phyloP scores from a whole-genome alignment of 139 green algal genomes.

The Chlorella sp. region DNA sequence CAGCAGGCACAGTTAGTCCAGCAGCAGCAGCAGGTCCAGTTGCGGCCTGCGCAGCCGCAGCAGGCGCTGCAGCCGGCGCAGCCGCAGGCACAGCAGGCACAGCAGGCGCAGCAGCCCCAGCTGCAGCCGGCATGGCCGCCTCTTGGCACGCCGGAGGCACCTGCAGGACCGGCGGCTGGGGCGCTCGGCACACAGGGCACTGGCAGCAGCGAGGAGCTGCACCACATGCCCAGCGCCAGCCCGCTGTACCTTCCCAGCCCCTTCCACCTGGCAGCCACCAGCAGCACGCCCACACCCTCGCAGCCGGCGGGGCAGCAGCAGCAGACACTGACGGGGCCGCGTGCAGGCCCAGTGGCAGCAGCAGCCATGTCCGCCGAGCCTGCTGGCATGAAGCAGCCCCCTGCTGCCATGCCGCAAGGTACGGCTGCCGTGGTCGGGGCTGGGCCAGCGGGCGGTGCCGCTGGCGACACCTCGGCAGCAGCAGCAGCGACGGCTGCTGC shows the following conservation, averaged over 20 bases:
- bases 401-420: no score
- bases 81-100: not conserved
- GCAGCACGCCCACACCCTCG: not conserved
- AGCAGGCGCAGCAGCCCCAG: not conserved
- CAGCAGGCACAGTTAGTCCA: not conserved
- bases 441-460: no score
- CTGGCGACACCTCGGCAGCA: no score
- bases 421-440: no score
- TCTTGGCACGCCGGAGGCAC: no score
- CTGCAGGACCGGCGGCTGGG: no score
- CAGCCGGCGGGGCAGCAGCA: not conserved
- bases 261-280: not conserved
- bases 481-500: no score
- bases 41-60: not conserved
- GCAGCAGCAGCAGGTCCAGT: not conserved
- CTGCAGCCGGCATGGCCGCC: no score
- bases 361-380: no score
- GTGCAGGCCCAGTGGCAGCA: no score
- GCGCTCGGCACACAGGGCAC: not conserved
- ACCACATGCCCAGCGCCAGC: not conserved
- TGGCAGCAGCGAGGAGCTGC: not conserved
- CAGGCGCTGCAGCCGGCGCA: not conserved
- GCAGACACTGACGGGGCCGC: not conserved
- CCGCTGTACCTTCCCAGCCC: conserved; percentile 16
- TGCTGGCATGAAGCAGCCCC: no score